Evolutionary conservation across 768 basidiomycete species (phyloP).

Genomic region (Suillus clintonianus): DNA sequence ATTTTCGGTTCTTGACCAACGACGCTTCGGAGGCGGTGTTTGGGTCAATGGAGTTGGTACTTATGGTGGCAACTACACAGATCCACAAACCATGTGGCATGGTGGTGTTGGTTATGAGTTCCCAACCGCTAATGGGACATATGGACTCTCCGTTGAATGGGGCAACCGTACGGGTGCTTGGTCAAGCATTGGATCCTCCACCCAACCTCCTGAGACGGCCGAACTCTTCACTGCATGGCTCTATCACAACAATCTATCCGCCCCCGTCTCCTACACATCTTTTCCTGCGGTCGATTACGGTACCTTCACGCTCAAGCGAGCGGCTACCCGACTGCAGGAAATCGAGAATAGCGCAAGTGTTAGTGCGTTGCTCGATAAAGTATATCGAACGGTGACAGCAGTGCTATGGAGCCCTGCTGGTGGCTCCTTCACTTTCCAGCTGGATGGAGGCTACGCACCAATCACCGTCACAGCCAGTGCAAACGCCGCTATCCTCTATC

Average conservation of each 20-base stretch:
- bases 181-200: slow-evolving; percentile 63
- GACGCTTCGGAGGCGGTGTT: slow-evolving; percentile 44
- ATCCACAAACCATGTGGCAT: slow-evolving; percentile 57
- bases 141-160: slow-evolving; percentile 41
- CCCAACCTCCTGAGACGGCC: slow-evolving; percentile 55
- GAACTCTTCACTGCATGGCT: slow-evolving; percentile 70
- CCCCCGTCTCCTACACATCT: slow-evolving; percentile 52
- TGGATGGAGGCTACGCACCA: slow-evolving; percentile 24
- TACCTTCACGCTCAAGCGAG: slow-evolving; percentile 42
- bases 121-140: slow-evolving; percentile 23
- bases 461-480: slow-evolving; percentile 39
- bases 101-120: slow-evolving; percentile 65
- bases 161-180: slow-evolving; percentile 59
- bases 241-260: slow-evolving; percentile 38
- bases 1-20: slow-evolving; percentile 69
- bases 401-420: slow-evolving; percentile 58
- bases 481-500: slow-evolving; percentile 47
- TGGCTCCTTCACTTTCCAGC: slow-evolving; percentile 41
- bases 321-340: slow-evolving; percentile 32
- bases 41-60: slow-evolving; percentile 40
- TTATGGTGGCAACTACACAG: slow-evolving; percentile 2
- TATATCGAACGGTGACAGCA: slow-evolving; percentile 43
- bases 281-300: slow-evolving; percentile 50
- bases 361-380: slow-evolving; percentile 53
- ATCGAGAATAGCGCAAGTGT: slow-evolving; percentile 49